phyloP scores from a whole-genome alignment of 805 yeast genomes.

The Barnettozyma populi region DNA sequence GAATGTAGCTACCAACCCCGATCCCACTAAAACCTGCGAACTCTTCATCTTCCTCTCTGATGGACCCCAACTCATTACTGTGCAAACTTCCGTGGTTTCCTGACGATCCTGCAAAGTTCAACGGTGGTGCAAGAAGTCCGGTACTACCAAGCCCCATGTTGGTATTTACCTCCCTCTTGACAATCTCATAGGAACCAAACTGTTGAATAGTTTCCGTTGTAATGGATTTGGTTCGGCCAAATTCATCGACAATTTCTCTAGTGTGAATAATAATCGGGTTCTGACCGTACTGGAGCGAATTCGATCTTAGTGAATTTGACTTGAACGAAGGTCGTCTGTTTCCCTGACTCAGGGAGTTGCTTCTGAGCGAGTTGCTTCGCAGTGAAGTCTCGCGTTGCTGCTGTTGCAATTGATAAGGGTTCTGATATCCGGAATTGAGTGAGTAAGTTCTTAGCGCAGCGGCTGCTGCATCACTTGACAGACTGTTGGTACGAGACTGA shows the following conservation, averaged over 20 bases:
- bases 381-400: background rate
- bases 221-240: constrained; percentile 50
- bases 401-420: background rate
- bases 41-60: constrained; percentile 24
- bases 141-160: constrained; percentile 4
- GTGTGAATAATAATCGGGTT: constrained; percentile 38
- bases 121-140: constrained; percentile 19
- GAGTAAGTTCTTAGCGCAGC: constrained; percentile 9
- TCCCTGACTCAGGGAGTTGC: constrained; percentile 1
- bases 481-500: constrained; percentile 5
- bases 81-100: constrained; percentile 24
- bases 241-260: constrained; percentile 43
- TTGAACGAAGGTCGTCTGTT: background rate
- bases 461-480: constrained; percentile 10
- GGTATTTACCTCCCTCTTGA: constrained; percentile 39
- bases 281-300: constrained; percentile 7
- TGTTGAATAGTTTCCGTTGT: constrained; percentile 48
- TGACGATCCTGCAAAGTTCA: constrained; percentile 2
- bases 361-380: constrained; percentile 3
- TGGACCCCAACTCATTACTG: constrained; percentile 26
- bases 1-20: background rate
- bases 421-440: background rate
- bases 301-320: constrained; percentile 10
- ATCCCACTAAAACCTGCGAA: constrained; percentile 1
- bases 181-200: constrained; percentile 43